Conservation (phyloP, 257 asterid species). For the Capsicum baccatum region DNA sequence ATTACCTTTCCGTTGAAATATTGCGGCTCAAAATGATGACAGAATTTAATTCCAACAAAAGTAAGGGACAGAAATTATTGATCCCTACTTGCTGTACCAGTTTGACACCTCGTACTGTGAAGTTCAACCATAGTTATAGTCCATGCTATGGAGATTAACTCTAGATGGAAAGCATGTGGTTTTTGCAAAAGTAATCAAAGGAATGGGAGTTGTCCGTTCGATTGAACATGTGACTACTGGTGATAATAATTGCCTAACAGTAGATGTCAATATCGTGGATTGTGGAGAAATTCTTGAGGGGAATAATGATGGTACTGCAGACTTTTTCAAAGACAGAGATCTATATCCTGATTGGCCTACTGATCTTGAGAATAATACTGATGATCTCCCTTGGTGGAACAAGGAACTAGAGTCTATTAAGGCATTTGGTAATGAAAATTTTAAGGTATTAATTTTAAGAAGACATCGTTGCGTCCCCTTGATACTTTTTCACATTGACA, state of each 20-base stretch:
- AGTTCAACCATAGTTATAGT: constrained; percentile 47
- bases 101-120: constrained; percentile 47
- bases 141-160: constrained; percentile 54
- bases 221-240: constrained; percentile 72
- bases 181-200: constrained; percentile 88
- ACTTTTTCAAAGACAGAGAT: constrained; percentile 90
- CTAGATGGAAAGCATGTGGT: constrained; percentile 91
- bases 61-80: constrained; percentile 41
- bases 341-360: constrained; percentile 90
- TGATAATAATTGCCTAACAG: constrained; percentile 67
- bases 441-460: constrained; percentile 58
- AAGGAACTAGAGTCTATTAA: constrained; percentile 72
- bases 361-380: constrained; percentile 68
- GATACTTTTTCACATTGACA: not conserved
- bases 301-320: constrained; percentile 73
- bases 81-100: constrained; percentile 49
- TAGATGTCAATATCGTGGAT: constrained; percentile 61
- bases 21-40: constrained; percentile 38
- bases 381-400: constrained; percentile 91
- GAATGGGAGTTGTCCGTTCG: constrained; percentile 93
- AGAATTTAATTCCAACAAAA: constrained; percentile 37
- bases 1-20: constrained; percentile 60
- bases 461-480: constrained; percentile 17
- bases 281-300: constrained; percentile 90
- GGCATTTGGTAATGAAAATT: constrained; percentile 83